Evolutionary conservation across 257 asterid genomes (phyloP), one percentile per base, ranked within the genome.

Genomic region (Ilex aquifolium): DNA sequence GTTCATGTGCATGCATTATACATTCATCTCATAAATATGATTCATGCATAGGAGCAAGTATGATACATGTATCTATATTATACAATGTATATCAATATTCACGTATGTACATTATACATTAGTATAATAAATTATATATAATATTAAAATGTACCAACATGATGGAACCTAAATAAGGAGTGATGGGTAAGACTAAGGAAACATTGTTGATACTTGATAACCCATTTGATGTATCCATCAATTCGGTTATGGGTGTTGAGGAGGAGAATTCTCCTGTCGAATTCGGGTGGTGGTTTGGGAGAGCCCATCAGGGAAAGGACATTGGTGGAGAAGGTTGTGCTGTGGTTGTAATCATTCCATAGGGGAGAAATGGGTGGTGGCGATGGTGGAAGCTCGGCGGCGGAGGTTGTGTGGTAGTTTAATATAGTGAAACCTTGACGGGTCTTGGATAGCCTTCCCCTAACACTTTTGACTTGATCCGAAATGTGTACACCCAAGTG

Each of bases 381-480:
- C 0, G 75, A 66, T 4, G 2, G 40, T 3, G 96, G 95, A 40
- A 75, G 70, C 27, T 4, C 69, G 7, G 90, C 77, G 0, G 79
- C 48, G 2, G 78, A 55, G 6, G 63, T 74, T 1, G 90, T 82
- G 12, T 2, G 65, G 63, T 90, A 90, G 73, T 90, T 85, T 59
- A 90, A 76, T 42, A 90, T 55, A 58, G 95, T 70, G 60, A 85
- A 86, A 70, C 65, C 97, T 15, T 62, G 89, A 13, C 95, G 91
- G 5, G 97, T 90, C 9, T 73, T 73, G 40, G 97, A 96, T 64
- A 77, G 68, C 59, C 97, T 71, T 31, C 89, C 96, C 72, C 95
- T 61, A 6, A 88, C 96, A 60, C 59, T n/a, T n/a, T n/a, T n/a
- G n/a, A n/a, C n/a, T n/a, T n/a, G n/a, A n/a, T n/a, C n/a, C n/a